These are phyloP conservation scores for Achaetomium macrosporum DNA, from an alignment of 2,329 filamentous ascomycete species.

Conservation along the genomic window DNA sequence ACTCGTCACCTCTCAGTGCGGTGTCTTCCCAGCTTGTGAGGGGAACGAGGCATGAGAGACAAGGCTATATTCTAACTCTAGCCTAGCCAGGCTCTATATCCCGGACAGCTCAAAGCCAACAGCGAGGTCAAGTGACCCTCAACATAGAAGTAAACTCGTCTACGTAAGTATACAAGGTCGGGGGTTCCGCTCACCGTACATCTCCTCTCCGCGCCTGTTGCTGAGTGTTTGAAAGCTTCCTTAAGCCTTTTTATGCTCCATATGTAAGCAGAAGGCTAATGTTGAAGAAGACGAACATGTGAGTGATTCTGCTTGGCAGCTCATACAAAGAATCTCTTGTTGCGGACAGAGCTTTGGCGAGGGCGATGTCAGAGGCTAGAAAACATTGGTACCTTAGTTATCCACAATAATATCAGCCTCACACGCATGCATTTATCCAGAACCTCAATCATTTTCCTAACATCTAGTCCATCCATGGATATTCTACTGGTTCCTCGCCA, in stretches of 20 bases:
- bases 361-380: too few species aligned
- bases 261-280: too few species aligned
- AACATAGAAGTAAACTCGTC: conserved; percentile 63
- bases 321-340: too few species aligned
- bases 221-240: too few species aligned
- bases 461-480: background rate
- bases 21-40: conserved; percentile 63
- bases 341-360: too few species aligned
- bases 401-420: too few species aligned
- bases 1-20: conserved; percentile 58
- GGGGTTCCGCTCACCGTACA: background rate
- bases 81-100: conserved; percentile 69
- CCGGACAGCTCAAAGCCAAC: conserved; percentile 54
- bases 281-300: too few species aligned
- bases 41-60: conserved; percentile 71
- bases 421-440: conserved; percentile 22
- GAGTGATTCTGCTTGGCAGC: too few species aligned
- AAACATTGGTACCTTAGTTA: too few species aligned
- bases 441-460: too few species aligned
- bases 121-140: conserved; percentile 75
- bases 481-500: conserved; percentile 27
- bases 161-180: background rate
- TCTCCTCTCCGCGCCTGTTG: too few species aligned
- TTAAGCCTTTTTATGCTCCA: too few species aligned
- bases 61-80: conserved; percentile 69